These are phyloP conservation scores for Aspergillus asperescens DNA, from an alignment of 495 filamentous ascomycete genomes.

Conservation along the genomic window DNA sequence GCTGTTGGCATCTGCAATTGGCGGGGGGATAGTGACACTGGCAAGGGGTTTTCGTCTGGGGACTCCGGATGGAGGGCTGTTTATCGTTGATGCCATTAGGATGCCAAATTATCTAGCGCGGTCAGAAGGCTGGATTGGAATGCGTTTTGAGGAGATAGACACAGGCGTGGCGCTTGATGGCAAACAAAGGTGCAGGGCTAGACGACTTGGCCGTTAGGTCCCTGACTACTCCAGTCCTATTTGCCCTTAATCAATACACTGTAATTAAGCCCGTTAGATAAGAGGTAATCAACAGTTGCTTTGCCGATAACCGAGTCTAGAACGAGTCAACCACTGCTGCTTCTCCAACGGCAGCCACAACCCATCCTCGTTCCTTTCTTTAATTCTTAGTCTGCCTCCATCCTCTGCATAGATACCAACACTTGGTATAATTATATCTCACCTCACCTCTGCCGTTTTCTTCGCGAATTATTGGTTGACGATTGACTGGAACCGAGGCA, in stretches of 20 bases:
- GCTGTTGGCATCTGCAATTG: neutral
- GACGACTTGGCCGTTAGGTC: no score
- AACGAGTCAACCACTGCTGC: no score
- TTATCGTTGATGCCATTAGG: neutral
- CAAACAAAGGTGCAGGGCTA: neutral
- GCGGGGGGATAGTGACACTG: neutral
- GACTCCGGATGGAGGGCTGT: neutral
- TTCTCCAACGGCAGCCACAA: no score
- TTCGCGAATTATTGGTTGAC: neutral
- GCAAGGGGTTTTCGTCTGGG: constrained; percentile 20
- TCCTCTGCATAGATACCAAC: no score
- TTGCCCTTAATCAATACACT: neutral
- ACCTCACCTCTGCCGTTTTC: no score
- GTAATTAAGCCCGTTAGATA: no score
- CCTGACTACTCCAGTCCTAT: neutral
- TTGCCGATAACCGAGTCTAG: no score
- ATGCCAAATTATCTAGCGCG: no score
- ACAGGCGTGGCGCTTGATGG: neutral
- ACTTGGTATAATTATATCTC: no score
- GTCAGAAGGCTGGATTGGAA: neutral
- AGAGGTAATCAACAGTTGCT: no score
- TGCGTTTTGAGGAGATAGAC: neutral
- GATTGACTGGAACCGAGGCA: neutral
- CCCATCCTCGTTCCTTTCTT: no score
- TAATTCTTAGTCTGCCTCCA: no score